phyloP scores from a whole-genome alignment of 495 filamentous ascomycete genomes.

The Penicillium maclennaniae region DNA sequence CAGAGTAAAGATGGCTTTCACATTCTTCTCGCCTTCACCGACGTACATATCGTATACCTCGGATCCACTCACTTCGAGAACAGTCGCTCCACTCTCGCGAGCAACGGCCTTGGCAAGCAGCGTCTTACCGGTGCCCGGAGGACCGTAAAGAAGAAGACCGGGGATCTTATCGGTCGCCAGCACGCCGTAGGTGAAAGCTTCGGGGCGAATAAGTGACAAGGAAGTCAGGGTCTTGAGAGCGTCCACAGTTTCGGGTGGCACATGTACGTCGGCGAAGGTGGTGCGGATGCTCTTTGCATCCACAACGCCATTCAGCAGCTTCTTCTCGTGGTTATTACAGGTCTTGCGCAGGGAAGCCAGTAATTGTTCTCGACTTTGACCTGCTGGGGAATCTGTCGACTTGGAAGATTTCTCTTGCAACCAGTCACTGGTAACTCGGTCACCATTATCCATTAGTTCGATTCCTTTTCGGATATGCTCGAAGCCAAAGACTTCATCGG shows the following conservation, averaged over 20 bases:
- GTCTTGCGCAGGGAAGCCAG: constrained; percentile 45
- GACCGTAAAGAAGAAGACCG: constrained; percentile 87
- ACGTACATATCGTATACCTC: constrained; percentile 95
- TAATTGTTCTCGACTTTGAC: constrained; percentile 34
- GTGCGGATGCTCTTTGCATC: constrained; percentile 77
- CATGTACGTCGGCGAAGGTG: constrained; percentile 81
- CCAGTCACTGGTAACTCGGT: constrained; percentile 36
- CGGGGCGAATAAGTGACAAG: constrained; percentile 80
- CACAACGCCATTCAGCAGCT: constrained; percentile 74
- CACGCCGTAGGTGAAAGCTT: constrained; percentile 94
- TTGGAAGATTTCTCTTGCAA: constrained; percentile 34
- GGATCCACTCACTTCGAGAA: constrained; percentile 67
- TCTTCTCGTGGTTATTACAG: constrained; percentile 74
- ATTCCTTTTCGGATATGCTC: constrained; percentile 38
- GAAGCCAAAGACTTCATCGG: constrained; percentile 34
- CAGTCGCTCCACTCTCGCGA: constrained; percentile 86
- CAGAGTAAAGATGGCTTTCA: constrained; percentile 84
- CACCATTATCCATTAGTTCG: constrained; percentile 35
- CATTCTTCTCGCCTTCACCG: constrained; percentile 95
- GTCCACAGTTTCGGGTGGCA: constrained; percentile 76
- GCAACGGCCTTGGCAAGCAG: constrained; percentile 93
- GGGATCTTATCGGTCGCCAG: constrained; percentile 87
- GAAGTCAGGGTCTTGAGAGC: constrained; percentile 86
- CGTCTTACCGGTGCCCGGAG: constrained; percentile 94
- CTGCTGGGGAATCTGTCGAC: constrained; percentile 18